Conservation (phyloP, 2,329 filamentous ascomycete genomes). For the Pseudomassariella vexata region DNA sequence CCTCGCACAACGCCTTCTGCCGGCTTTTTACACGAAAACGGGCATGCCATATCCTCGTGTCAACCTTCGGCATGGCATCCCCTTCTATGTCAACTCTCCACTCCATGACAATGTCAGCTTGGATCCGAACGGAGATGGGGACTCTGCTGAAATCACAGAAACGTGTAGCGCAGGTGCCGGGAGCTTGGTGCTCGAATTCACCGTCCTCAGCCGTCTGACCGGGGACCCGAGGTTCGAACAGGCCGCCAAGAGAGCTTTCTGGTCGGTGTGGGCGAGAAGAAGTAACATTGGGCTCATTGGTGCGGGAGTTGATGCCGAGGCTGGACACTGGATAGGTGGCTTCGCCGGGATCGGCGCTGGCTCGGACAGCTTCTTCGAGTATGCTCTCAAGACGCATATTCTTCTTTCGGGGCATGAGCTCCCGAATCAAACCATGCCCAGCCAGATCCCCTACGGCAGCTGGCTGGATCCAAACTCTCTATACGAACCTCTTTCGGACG, state of each 20-base stretch:
- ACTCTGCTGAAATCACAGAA: slow-evolving; percentile 73
- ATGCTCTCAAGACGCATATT: slow-evolving; percentile 90
- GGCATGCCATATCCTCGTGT: slow-evolving; percentile 93
- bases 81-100: slow-evolving; percentile 85
- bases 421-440: slow-evolving; percentile 44
- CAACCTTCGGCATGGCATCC: slow-evolving; percentile 84
- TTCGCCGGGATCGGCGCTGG: slow-evolving; percentile 95
- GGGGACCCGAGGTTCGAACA: slow-evolving; percentile 85
- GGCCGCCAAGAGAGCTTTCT: slow-evolving; percentile 86
- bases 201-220: slow-evolving; percentile 80
- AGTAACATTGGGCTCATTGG: slow-evolving; percentile 85
- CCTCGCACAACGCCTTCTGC: slow-evolving; percentile 75
- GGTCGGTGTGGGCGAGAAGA: slow-evolving; percentile 89
- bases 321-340: slow-evolving; percentile 79
- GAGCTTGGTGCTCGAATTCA: slow-evolving; percentile 89
- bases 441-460: slow-evolving; percentile 26
- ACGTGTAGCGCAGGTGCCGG: slow-evolving; percentile 97
- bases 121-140: slow-evolving; percentile 30
- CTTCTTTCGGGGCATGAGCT: slow-evolving; percentile 70
- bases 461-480: slow-evolving; percentile 62
- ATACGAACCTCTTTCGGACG: slow-evolving; percentile 53
- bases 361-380: slow-evolving; percentile 98
- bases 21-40: slow-evolving; percentile 86
- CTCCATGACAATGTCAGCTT: slow-evolving; percentile 54
- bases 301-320: slow-evolving; percentile 86